phyloP scores from a whole-genome alignment of 108 stramenopile species.

The Licmophora abbreviata region DNA sequence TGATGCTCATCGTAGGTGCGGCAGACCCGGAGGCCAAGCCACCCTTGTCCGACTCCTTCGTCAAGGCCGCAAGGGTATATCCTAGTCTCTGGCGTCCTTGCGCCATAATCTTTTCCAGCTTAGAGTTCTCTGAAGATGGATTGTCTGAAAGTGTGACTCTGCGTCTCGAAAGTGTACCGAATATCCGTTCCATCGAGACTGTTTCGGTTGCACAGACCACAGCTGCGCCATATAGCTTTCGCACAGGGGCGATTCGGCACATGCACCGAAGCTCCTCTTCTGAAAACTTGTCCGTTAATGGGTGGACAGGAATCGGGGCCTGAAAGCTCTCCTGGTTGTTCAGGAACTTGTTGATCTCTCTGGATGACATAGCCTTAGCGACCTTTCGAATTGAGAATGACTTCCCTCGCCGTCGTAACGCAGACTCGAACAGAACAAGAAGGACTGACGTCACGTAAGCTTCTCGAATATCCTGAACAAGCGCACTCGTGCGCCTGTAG shows the following conservation, averaged over 20 bases:
- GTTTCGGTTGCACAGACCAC: conserved; percentile 23
- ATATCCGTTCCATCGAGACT: conserved; percentile 9
- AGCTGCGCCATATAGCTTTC: conserved; percentile 36
- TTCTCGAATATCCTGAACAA: conserved; percentile 39
- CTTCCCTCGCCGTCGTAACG: no score
- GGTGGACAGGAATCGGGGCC: background rate
- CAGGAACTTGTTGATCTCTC: conserved; percentile 19
- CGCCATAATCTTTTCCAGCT: no score
- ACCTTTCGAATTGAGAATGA: conserved; percentile 10
- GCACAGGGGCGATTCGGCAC: no score
- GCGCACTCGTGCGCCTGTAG: conserved; percentile 24
- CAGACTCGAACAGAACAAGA: conserved; percentile 13
- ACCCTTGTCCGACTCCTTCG: no score
- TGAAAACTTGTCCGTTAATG: no score
- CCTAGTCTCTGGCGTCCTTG: no score
- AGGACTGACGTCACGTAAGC: conserved; percentile 25
- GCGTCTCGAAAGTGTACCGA: conserved; percentile 3
- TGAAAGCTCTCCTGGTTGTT: background rate
- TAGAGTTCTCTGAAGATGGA: background rate
- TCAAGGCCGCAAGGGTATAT: no score
- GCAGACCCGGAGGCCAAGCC: no score
- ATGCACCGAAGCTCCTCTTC: no score
- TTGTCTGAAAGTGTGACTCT: background rate
- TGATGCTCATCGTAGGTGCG: no score
- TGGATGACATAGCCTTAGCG: conserved; percentile 18